These are phyloP conservation scores for Entamoeba histolytica DNA, from an alignment of 208 protist genomes.

Conservation along the genomic window DNA sequence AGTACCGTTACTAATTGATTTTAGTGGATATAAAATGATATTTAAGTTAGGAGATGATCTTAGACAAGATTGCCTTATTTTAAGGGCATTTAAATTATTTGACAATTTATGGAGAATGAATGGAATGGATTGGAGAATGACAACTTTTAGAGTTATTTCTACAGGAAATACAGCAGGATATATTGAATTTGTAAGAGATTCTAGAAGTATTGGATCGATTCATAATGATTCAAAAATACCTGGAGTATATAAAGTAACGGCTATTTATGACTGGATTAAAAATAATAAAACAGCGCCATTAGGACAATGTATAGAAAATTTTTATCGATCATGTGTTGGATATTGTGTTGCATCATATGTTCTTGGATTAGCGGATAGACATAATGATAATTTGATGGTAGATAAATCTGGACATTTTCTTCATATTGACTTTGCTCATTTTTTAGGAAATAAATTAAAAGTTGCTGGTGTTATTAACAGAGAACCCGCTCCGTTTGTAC, in stretches of 20 bases:
- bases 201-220: background rate
- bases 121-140: background rate
- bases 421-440: constrained; percentile 81
- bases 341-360: constrained; percentile 77
- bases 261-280: background rate
- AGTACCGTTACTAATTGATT: background rate
- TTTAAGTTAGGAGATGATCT: constrained; percentile 38
- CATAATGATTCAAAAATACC: background rate
- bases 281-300: background rate
- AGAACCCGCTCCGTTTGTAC: constrained; percentile 60
- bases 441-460: constrained; percentile 73
- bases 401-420: constrained; percentile 43
- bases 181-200: background rate
- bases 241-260: background rate
- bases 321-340: constrained; percentile 34
- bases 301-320: background rate
- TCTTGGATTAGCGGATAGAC: constrained; percentile 50
- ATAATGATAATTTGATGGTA: constrained; percentile 49
- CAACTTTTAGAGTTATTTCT: background rate
- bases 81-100: constrained; percentile 43
- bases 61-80: constrained; percentile 44
- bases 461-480: constrained; percentile 63
- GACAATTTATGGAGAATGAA: constrained; percentile 29
- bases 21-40: background rate
- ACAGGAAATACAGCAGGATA: background rate